phyloP scores from a whole-genome alignment of 345 rosid species.

The Firmiana major region DNA sequence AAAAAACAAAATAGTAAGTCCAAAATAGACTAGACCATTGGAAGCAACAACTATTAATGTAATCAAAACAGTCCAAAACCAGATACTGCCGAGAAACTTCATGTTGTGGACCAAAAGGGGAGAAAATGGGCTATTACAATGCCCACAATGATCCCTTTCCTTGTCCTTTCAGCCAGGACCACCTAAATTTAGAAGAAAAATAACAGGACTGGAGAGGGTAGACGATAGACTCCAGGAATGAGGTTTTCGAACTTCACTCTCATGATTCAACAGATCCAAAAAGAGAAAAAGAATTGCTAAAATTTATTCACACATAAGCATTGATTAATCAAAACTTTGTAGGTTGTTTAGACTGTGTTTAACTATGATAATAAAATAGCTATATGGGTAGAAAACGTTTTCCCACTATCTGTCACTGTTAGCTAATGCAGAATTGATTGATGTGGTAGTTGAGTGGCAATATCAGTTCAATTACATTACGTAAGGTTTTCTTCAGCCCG shows the following conservation, averaged over 20 bases:
- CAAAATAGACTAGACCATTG: not conserved
- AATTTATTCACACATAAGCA: not conserved
- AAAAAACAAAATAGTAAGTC: no score
- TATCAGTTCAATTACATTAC: not conserved
- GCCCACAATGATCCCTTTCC: not conserved
- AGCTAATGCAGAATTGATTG: not conserved
- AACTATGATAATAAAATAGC: not conserved
- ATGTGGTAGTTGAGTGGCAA: not conserved
- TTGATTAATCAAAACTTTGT: not conserved
- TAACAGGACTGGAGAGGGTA: no score
- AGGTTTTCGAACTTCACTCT: no score
- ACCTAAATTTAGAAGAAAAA: not conserved
- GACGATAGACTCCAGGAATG: no score
- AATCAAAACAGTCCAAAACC: no score
- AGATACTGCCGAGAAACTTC: not conserved
- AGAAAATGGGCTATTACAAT: not conserved
- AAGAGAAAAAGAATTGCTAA: not conserved
- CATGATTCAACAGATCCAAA: no score
- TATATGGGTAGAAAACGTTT: not conserved
- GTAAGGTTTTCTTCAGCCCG: not conserved
- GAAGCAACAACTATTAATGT: not conserved
- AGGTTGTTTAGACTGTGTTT: not conserved
- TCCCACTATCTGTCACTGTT: not conserved
- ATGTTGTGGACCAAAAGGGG: not conserved
- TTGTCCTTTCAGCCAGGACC: not conserved